Evolutionary conservation across 1,284 basidiomycete genomes (phyloP).

Genomic region (Ustilago tritici): DNA sequence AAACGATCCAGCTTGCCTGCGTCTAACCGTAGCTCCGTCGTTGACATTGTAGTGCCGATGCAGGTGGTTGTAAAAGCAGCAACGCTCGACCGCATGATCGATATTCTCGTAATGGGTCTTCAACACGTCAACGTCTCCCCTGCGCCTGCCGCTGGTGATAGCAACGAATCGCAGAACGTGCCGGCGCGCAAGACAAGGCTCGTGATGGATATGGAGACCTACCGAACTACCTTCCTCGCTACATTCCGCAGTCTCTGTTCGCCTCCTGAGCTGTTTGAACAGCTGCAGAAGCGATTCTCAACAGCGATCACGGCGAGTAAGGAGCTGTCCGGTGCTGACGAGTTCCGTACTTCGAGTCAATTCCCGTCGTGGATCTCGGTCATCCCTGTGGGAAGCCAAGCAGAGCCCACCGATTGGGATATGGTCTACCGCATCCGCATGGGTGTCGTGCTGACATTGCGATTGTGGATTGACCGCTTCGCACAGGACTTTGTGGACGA

Average conservation of each 20-base stretch:
- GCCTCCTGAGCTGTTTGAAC: slow-evolving; percentile 61
- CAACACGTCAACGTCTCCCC: slow-evolving; percentile 53
- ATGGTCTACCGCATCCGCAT: slow-evolving; percentile 58
- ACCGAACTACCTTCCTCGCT: slow-evolving; percentile 60
- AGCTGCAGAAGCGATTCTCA: slow-evolving; percentile 61
- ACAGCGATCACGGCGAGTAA: slow-evolving; percentile 62
- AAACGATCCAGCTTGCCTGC: slow-evolving; percentile 63
- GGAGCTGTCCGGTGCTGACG: slow-evolving; percentile 56
- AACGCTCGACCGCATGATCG: slow-evolving; percentile 62
- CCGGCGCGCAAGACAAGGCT: slow-evolving; percentile 46
- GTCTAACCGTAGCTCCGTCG: slow-evolving; percentile 62
- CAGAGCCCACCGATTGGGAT: slow-evolving; percentile 62
- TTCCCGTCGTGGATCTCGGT: slow-evolving; percentile 64
- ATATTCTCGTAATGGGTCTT: slow-evolving; percentile 66
- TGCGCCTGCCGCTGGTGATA: slow-evolving; percentile 13
- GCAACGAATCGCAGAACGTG: slow-evolving; percentile 22
- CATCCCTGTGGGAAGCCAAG: slow-evolving; percentile 35
- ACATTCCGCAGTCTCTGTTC: slow-evolving; percentile 60
- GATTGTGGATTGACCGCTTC: slow-evolving; percentile 60
- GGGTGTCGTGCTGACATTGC: slow-evolving; percentile 56
- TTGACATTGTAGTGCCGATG: slow-evolving; percentile 51
- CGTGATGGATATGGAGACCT: slow-evolving; percentile 56
- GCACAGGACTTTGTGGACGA: slow-evolving; percentile 66
- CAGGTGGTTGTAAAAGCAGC: slow-evolving; percentile 60
- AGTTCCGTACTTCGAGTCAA: slow-evolving; percentile 55